phyloP scores from a whole-genome alignment of 2,329 filamentous ascomycete species.

The Cercospora sp. region DNA sequence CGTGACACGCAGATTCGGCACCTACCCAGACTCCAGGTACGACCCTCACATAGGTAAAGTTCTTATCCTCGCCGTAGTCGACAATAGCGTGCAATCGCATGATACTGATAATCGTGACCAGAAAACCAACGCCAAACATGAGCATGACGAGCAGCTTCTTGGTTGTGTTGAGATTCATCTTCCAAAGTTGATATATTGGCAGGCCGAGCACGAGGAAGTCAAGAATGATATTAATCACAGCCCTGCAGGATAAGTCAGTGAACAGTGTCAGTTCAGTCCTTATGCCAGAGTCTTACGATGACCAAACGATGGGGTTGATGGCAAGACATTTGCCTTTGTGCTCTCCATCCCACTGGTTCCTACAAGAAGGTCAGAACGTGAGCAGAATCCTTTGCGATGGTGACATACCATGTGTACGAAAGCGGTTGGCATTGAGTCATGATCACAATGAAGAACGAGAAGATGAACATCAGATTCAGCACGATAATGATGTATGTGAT shows the following conservation, averaged over 20 bases:
- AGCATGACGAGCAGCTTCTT: conserved; percentile 14
- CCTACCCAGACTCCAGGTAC: conserved; percentile 5
- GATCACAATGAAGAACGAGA: background rate
- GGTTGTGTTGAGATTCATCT: conserved; percentile 5
- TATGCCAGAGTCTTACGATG: background rate
- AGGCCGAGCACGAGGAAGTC: conserved; percentile 4
- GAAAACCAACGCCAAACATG: conserved; percentile 11
- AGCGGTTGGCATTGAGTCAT: background rate
- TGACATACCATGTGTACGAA: background rate
- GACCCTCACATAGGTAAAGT: conserved; percentile 1
- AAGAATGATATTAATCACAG: background rate
- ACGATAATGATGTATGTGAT: conserved; percentile 13
- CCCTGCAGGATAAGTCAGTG: too few species aligned
- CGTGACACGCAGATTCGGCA: background rate
- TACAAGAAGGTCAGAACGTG: background rate
- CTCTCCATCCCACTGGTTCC: too few species aligned
- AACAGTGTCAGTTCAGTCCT: too few species aligned
- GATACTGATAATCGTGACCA: conserved; percentile 8
- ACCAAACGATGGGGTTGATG: background rate
- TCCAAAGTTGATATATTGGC: conserved; percentile 11
- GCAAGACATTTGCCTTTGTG: too few species aligned
- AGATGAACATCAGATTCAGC: conserved; percentile 2
- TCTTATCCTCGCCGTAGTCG: background rate
- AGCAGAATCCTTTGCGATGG: background rate
- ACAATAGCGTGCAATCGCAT: background rate